These are phyloP conservation scores for Clarireedia homoeocarpa DNA, from an alignment of 2,329 filamentous ascomycete genomes.

Conservation along the genomic window DNA sequence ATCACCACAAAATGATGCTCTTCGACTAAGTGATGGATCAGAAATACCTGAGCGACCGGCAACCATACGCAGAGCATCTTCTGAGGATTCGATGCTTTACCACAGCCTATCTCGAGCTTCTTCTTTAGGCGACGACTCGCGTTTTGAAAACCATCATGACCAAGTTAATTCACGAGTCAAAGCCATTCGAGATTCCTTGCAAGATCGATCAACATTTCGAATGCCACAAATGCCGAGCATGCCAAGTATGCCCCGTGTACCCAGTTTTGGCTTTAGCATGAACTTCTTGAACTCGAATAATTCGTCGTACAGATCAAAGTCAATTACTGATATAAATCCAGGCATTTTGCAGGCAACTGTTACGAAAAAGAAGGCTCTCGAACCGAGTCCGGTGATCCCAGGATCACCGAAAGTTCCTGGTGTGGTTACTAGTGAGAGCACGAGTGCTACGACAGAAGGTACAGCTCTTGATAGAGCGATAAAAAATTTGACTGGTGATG, in stretches of 20 bases:
- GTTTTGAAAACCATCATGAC: slow-evolving; percentile 72
- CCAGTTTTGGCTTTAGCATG: slow-evolving; percentile 33
- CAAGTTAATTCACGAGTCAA: slow-evolving; percentile 86
- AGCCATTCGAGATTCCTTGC: slow-evolving; percentile 80
- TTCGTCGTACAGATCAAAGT: slow-evolving; percentile 19
- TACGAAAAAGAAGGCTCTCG: slow-evolving; percentile 16
- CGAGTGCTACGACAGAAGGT: slow-evolving; percentile 8
- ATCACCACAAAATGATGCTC: slow-evolving; percentile 10
- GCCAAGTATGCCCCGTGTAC: slow-evolving; percentile 35
- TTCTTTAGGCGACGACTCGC: slow-evolving; percentile 74
- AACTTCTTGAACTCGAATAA: slow-evolving; percentile 24
- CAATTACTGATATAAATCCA: slow-evolving; percentile 23
- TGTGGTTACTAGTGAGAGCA: slow-evolving; percentile 10
- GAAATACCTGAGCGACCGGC: slow-evolving; percentile 10
- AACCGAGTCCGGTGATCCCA: slow-evolving; percentile 13
- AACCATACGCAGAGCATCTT: slow-evolving; percentile 53
- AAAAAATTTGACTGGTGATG: slow-evolving; percentile 67
- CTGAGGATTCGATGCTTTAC: slow-evolving; percentile 72
- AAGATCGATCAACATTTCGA: slow-evolving; percentile 71
- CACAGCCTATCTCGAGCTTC: slow-evolving; percentile 70
- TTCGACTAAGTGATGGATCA: background rate
- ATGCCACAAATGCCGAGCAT: slow-evolving; percentile 53
- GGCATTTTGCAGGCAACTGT: slow-evolving; percentile 21
- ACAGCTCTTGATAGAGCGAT: slow-evolving; percentile 43
- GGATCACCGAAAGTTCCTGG: slow-evolving; percentile 15